Evolutionary conservation across 257 asterid genomes (phyloP), one percentile per base, ranked within the genome.

Genomic region (Solanum chaucha): DNA sequence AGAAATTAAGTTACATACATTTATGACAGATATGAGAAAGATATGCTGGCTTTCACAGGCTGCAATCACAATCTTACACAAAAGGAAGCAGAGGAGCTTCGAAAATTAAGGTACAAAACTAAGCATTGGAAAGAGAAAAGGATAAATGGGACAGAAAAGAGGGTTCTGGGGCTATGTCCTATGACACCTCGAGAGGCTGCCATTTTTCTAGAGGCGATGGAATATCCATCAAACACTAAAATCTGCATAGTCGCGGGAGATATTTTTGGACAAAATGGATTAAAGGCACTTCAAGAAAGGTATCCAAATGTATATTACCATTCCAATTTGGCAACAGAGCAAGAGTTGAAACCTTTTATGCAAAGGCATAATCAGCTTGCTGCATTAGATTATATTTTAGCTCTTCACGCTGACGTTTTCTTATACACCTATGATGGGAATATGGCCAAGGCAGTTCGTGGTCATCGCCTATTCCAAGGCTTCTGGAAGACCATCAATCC

Each of bases 1-100:
- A 48, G 41, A 48, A 30, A 70, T 70, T 30, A 17, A 80, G 67
- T 46, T 48, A 5, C 85, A 40, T 40, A 73, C 22, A 28, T 17
- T 83, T 64, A 87, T 78, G 32, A 59, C 83, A 90, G 93, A 80
- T 91, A 91, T 68, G 93, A 90, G 68, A 88, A 88, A 88, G 93
- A 91, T 87, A 90, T 91, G 93, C 90, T 91, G n/a, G 91, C 92
- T 78, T 91, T 91, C 89, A 91, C 93, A 6, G 93, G 93, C 36
- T 91, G 93, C 87, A 87, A 86, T 83, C 90, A 91, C 89, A 90
- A 88, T 75, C 93, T 91, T 15, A 90, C 89, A 26, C 58, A 20
- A 51, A 59, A 22, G 55, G 89, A 91, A 68, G 67, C 88, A 10
- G 84, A 44, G 24, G 89, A 88, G 72, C 91, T 91, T 10, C 80